Evolutionary conservation across 495 filamentous ascomycete genomes (phyloP).

Genomic region (Penicillium chermesinum): DNA sequence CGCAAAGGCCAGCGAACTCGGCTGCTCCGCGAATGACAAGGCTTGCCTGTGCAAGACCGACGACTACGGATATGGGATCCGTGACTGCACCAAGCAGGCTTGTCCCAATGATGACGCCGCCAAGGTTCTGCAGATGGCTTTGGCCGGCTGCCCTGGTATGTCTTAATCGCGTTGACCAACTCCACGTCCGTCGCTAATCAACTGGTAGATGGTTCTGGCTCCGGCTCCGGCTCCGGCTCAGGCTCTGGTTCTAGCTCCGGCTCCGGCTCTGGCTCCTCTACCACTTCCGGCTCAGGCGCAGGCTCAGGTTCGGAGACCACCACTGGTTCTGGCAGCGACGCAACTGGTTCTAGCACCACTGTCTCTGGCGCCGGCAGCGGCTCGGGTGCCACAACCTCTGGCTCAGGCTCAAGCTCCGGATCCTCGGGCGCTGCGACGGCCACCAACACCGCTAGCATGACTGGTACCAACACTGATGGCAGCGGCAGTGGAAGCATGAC

Average conservation of each 20-base stretch:
- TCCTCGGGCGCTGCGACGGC: slow-evolving; percentile 2
- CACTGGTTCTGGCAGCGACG: slow-evolving; percentile 15
- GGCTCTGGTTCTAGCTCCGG: slow-evolving; percentile 5
- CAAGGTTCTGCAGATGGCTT: slow-evolving; percentile 33
- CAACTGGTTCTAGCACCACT: slow-evolving; percentile 5
- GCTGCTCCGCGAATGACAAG: slow-evolving; percentile 53
- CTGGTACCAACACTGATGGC: slow-evolving; percentile 4
- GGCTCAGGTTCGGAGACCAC: slow-evolving; percentile 5
- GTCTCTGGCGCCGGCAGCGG: slow-evolving; percentile 11
- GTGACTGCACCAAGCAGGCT: slow-evolving; percentile 67
- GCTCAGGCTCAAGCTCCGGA: slow-evolving; percentile 13
- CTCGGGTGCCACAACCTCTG: slow-evolving; percentile 11
- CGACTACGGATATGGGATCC: slow-evolving; percentile 70
- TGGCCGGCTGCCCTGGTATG: slow-evolving; percentile 31
- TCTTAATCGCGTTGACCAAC: background rate
- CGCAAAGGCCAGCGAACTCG: slow-evolving; percentile 50
- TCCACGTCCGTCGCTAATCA: too few species aligned
- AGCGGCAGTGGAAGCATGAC: background rate
- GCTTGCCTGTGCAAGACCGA: slow-evolving; percentile 65
- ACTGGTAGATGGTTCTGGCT: background rate
- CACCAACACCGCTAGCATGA: background rate
- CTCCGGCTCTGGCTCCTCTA: slow-evolving; percentile 13
- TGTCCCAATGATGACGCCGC: slow-evolving; percentile 49
- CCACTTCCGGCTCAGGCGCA: slow-evolving; percentile 13
- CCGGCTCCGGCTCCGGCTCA: slow-evolving; percentile 11